Evolutionary conservation across 2,329 filamentous ascomycete genomes (phyloP).

Genomic region (Fusarium foetens): DNA sequence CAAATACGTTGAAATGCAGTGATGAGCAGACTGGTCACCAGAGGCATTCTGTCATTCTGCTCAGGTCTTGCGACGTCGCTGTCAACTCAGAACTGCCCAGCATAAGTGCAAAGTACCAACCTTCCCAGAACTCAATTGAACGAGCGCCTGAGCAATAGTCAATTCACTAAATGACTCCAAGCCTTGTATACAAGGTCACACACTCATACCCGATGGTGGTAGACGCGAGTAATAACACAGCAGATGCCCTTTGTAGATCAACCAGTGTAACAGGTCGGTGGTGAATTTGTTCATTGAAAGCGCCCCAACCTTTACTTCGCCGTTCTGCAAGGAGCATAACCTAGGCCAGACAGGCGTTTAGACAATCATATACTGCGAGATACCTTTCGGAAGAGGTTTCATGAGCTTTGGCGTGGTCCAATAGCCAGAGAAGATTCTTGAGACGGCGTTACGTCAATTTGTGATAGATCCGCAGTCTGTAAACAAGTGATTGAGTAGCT

Average conservation of each 20-base stretch:
- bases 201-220: rapidly evolving
- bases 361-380: background rate
- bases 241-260: rapidly evolving
- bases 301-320: no score
- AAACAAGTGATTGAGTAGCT: no score
- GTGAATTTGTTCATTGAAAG: background rate
- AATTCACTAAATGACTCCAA: no score
- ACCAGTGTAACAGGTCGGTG: rapidly evolving
- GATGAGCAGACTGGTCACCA: no score
- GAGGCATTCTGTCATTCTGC: no score
- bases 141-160: rapidly evolving
- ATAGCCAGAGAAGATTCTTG: background rate
- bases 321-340: no score
- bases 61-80: no score
- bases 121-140: background rate
- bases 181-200: no score
- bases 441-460: background rate
- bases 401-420: rapidly evolving
- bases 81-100: no score
- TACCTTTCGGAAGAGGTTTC: rapidly evolving
- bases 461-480: background rate
- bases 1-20: no score
- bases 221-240: rapidly evolving
- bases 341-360: no score
- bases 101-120: no score